These are phyloP conservation scores for Murraya koenigii DNA, from an alignment of 345 rosid species.

Conservation along the genomic window DNA sequence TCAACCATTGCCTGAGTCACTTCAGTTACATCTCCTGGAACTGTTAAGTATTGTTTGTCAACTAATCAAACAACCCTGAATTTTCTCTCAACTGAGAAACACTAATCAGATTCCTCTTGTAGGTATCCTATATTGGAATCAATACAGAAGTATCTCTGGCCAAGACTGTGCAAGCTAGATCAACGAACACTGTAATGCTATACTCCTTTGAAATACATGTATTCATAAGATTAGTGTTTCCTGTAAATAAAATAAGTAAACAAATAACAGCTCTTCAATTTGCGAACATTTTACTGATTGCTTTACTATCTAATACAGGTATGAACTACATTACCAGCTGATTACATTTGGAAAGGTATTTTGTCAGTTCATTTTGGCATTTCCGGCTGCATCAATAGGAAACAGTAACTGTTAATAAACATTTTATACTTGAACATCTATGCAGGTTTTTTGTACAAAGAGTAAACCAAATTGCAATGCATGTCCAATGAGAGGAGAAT, in stretches of 20 bases:
- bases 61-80: conserved; percentile 4
- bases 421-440: conserved; percentile 24
- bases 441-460: conserved; percentile 96
- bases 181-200: conserved; percentile 72
- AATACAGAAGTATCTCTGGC: conserved; percentile 92
- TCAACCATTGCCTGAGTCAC: conserved; percentile 88
- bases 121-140: conserved; percentile 93
- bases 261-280: conserved; percentile 1
- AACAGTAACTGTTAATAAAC: neutral
- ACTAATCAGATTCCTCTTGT: conserved; percentile 23
- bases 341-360: conserved; percentile 97
- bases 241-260: neutral
- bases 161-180: conserved; percentile 92
- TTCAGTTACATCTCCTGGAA: conserved; percentile 88
- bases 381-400: neutral
- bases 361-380: conserved; percentile 6
- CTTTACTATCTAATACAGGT: conserved; percentile 45
- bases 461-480: conserved; percentile 93
- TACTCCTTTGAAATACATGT: conserved; percentile 12
- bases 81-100: conserved; percentile 7
- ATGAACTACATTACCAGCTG: conserved; percentile 92
- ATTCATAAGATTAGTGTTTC: neutral
- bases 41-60: conserved; percentile 51
- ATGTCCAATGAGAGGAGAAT: conserved; percentile 95
- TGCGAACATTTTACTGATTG: conserved; percentile 17